Evolutionary conservation across 805 yeast species (phyloP).

Genomic region (Suhomyces canberraensis): DNA sequence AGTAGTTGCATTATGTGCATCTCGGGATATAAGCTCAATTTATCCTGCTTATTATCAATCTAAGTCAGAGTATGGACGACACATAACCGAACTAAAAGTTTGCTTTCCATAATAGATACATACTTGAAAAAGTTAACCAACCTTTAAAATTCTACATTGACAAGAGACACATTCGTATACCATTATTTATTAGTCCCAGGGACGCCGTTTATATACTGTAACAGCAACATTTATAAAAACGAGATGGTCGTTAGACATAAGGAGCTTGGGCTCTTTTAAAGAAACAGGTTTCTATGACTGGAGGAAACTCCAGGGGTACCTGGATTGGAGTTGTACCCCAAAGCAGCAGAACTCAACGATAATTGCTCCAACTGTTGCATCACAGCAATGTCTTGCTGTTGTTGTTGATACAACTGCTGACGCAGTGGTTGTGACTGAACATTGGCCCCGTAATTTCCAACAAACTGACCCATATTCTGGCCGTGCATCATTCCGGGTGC

Average conservation of each 20-base stretch:
- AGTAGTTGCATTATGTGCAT: too few species aligned
- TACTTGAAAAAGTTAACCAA: too few species aligned
- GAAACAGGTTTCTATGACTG: constrained; percentile 23
- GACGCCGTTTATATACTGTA: neutral
- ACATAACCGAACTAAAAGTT: too few species aligned
- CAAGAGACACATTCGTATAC: too few species aligned
- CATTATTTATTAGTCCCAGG: neutral
- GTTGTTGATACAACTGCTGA: constrained; percentile 9
- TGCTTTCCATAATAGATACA: too few species aligned
- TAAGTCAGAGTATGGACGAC: too few species aligned
- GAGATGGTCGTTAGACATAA: neutral
- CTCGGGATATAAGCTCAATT: too few species aligned
- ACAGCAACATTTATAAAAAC: neutral
- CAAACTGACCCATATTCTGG: neutral
- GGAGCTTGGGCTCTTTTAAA: constrained; percentile 8
- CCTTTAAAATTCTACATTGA: too few species aligned
- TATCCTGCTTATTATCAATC: too few species aligned
- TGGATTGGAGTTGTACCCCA: constrained; percentile 45
- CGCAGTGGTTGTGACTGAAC: neutral
- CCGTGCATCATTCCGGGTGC: neutral
- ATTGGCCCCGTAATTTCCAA: neutral
- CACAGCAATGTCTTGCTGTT: constrained; percentile 29
- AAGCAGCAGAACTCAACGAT: constrained; percentile 44
- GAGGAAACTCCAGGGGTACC: constrained; percentile 33
- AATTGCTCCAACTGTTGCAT: constrained; percentile 47